A percentile compares a stretch with the other conserved stretches of the same genome.
Evolutionary conservation across 2,329 filamentous ascomycete species (phyloP).

Genomic region (Trichophyton benhamiae): DNA sequence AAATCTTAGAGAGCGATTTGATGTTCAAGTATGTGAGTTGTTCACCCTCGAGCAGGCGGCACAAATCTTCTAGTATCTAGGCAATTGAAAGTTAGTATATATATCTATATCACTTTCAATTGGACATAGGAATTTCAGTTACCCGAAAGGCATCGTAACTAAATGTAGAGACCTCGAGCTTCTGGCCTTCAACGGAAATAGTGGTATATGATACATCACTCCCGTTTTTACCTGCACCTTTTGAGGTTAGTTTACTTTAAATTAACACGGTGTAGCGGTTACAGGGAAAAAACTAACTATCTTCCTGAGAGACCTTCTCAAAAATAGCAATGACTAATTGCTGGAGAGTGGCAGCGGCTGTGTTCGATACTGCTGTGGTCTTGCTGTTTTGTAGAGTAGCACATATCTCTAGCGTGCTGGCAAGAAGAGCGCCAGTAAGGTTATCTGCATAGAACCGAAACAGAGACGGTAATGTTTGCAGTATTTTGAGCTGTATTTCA

Average conservation of each 20-base stretch:
- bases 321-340: constrained; percentile 87
- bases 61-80: constrained; percentile 77
- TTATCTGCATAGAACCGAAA: constrained; percentile 81
- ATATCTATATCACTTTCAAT: background rate
- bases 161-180: constrained; percentile 56
- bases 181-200: constrained; percentile 52
- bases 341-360: constrained; percentile 89
- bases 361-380: constrained; percentile 86
- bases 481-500: constrained; percentile 89
- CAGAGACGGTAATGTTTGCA: constrained; percentile 80
- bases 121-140: constrained; percentile 14
- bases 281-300: constrained; percentile 45
- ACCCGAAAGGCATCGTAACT: constrained; percentile 76
- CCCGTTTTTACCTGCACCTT: background rate
- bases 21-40: constrained; percentile 71
- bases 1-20: constrained; percentile 63
- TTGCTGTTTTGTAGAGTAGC: constrained; percentile 84
- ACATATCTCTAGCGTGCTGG: constrained; percentile 77
- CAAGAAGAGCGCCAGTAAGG: constrained; percentile 66
- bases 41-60: constrained; percentile 73
- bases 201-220: constrained; percentile 38
- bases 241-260: background rate
- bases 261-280: background rate
- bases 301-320: constrained; percentile 75
- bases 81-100: constrained; percentile 8